Conservation (phyloP, 1,284 basidiomycete species). For the Trichosporon asahii region DNA sequence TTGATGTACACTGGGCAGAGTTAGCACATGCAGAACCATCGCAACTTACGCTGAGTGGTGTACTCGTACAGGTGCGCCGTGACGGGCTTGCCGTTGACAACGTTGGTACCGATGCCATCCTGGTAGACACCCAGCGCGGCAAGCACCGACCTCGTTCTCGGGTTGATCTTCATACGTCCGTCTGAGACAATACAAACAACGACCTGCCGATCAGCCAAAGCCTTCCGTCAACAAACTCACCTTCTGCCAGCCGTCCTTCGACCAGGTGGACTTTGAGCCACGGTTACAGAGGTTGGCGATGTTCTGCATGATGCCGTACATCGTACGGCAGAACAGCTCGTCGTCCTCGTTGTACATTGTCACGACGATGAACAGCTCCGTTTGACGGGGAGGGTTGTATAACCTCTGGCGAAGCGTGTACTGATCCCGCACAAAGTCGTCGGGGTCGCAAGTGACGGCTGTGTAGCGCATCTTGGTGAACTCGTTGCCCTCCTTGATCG, state of each 20-base stretch:
- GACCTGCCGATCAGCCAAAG: slow-evolving; percentile 51
- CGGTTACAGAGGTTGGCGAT: slow-evolving; percentile 47
- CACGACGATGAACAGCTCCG: slow-evolving; percentile 74
- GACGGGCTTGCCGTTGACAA: slow-evolving; percentile 79
- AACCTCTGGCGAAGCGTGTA: slow-evolving; percentile 76
- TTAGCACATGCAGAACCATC: neutral
- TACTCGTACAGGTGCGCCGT: slow-evolving; percentile 94
- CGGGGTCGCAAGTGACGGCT: slow-evolving; percentile 88
- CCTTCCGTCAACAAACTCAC: slow-evolving; percentile 54
- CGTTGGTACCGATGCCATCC: slow-evolving; percentile 86
- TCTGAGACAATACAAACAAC: slow-evolving; percentile 65
- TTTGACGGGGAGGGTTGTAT: slow-evolving; percentile 72
- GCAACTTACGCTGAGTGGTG: slow-evolving; percentile 71
- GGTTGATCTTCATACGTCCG: slow-evolving; percentile 79
- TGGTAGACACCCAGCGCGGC: slow-evolving; percentile 84
- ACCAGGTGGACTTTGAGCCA: slow-evolving; percentile 78
- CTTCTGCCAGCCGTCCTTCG: slow-evolving; percentile 96
- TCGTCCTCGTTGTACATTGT: slow-evolving; percentile 80
- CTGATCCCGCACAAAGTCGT: slow-evolving; percentile 72
- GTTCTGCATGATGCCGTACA: slow-evolving; percentile 91
- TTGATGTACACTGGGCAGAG: slow-evolving; percentile 67
- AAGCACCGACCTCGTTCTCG: slow-evolving; percentile 75
- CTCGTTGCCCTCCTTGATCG: slow-evolving; percentile 72
- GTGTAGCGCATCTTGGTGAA: slow-evolving; percentile 93
- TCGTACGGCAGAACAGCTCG: slow-evolving; percentile 73